Percentiles rank a stretch among this genome's conserved stretches.
Conservation (phyloP, 805 yeast species). For the Kregervanrija delftensis region DNA sequence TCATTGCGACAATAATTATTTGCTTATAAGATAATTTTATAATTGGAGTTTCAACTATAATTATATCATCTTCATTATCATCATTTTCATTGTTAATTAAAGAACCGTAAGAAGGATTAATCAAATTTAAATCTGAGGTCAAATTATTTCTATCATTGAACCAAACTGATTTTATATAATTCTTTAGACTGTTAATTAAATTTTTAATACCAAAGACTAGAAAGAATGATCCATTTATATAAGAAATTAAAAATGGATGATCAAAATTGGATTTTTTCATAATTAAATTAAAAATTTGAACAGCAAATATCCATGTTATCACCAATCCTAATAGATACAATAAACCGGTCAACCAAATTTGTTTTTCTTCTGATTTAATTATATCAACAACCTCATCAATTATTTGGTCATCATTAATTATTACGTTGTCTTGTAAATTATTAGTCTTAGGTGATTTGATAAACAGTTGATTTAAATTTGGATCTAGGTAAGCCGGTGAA, state of each 20-base stretch:
- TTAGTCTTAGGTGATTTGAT: slow-evolving; percentile 12
- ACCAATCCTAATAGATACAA: slow-evolving; percentile 35
- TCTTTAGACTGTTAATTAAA: slow-evolving; percentile 1
- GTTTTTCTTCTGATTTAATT: slow-evolving; percentile 31
- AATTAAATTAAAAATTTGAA: slow-evolving; percentile 42
- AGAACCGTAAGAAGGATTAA: slow-evolving; percentile 5
- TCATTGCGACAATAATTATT: slow-evolving; percentile 30
- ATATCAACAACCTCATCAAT: slow-evolving; percentile 25
- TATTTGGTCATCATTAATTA: slow-evolving; percentile 18
- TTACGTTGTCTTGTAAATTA: slow-evolving; percentile 5
- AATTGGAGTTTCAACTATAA: slow-evolving; percentile 16
- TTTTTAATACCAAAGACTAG: slow-evolving; percentile 39
- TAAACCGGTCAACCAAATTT: slow-evolving; percentile 39
- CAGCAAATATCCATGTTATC: slow-evolving; percentile 41
- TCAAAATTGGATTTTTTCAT: slow-evolving; percentile 40
- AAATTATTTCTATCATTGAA: not conserved
- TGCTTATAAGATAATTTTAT: slow-evolving; percentile 22
- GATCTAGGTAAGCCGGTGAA: slow-evolving; percentile 6
- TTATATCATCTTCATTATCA: not conserved
- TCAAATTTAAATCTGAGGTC: not conserved
- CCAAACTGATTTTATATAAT: not conserved
- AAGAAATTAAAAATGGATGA: slow-evolving; percentile 43
- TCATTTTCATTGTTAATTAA: slow-evolving; percentile 1
- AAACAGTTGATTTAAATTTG: slow-evolving; percentile 2
- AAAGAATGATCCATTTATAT: slow-evolving; percentile 42